These are phyloP conservation scores for Penicillium lagena DNA, from an alignment of 495 filamentous ascomycete species.

Conservation along the genomic window DNA sequence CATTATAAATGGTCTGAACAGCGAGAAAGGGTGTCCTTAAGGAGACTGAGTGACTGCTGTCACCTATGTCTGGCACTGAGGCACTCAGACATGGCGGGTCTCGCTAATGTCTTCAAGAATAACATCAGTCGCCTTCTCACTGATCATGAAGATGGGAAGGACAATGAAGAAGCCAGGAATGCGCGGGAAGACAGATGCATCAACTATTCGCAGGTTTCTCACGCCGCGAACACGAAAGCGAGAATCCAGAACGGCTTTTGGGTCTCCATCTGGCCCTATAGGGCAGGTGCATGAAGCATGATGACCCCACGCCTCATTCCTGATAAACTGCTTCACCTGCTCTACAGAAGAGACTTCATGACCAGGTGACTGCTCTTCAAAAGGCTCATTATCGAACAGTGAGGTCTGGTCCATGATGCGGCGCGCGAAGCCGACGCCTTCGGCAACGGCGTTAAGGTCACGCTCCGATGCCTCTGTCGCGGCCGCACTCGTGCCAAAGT, in stretches of 20 bases:
- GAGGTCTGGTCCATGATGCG: slow-evolving; percentile 9
- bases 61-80: no score
- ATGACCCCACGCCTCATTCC: slow-evolving; percentile 51
- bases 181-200: slow-evolving; percentile 53
- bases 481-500: slow-evolving; percentile 34
- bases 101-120: slow-evolving; percentile 30
- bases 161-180: slow-evolving; percentile 55
- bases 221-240: slow-evolving; percentile 52
- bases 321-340: slow-evolving; percentile 42
- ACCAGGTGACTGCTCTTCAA: slow-evolving; percentile 44
- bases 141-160: slow-evolving; percentile 54
- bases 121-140: slow-evolving; percentile 58
- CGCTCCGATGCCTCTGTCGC: slow-evolving; percentile 25
- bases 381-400: neutral
- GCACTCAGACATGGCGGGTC: no score
- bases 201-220: slow-evolving; percentile 50
- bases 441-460: slow-evolving; percentile 42
- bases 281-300: slow-evolving; percentile 54
- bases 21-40: no score
- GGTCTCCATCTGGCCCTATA: slow-evolving; percentile 49
- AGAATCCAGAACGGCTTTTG: slow-evolving; percentile 53
- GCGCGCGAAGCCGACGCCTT: slow-evolving; percentile 40
- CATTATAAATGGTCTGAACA: no score
- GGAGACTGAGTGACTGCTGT: no score
- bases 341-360: slow-evolving; percentile 26